A percentile compares a stretch with the other conserved stretches of the same genome.
These are phyloP conservation scores for Oehlia diaphana DNA, from an alignment of 192 early-diverging fungal species.

Conservation along the genomic window DNA sequence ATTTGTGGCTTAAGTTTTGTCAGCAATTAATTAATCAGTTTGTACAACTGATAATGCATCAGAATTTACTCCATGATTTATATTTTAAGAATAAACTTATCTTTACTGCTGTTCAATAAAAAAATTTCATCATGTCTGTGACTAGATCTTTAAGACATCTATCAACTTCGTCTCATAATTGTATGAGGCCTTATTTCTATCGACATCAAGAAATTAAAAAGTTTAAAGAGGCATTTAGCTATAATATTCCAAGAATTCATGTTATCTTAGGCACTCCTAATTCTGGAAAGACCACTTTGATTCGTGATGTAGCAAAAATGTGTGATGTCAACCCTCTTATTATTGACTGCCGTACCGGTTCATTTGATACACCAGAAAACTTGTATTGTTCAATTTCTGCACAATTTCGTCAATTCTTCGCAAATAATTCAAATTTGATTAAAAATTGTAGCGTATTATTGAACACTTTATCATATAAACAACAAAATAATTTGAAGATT, in stretches of 20 bases:
- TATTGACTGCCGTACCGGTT: slow-evolving; percentile 2
- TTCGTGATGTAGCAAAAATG: neutral
- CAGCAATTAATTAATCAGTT: too few relatives aligned
- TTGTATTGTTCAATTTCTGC: slow-evolving; percentile 6
- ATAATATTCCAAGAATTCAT: slow-evolving; percentile 5
- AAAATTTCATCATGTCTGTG: too few relatives aligned
- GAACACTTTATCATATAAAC: too few relatives aligned
- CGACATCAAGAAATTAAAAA: too few relatives aligned
- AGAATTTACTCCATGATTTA: too few relatives aligned
- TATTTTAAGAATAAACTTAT: too few relatives aligned
- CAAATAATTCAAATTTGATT: neutral
- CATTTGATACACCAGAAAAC: slow-evolving; percentile 1
- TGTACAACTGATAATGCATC: too few relatives aligned
- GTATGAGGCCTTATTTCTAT: too few relatives aligned
- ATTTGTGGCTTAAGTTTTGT: too few relatives aligned
- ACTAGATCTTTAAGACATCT: too few relatives aligned
- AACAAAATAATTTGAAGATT: neutral
- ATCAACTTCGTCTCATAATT: too few relatives aligned
- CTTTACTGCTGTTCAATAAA: too few relatives aligned
- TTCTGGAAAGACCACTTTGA: slow-evolving; percentile 14
- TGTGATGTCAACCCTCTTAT: neutral
- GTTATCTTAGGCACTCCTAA: slow-evolving; percentile 9
- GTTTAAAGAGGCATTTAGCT: neutral
- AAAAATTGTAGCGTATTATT: neutral
- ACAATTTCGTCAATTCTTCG: neutral